Evolutionary conservation across 306 rosid genomes (phyloP).

Genomic region (Calophaca sinica): DNA sequence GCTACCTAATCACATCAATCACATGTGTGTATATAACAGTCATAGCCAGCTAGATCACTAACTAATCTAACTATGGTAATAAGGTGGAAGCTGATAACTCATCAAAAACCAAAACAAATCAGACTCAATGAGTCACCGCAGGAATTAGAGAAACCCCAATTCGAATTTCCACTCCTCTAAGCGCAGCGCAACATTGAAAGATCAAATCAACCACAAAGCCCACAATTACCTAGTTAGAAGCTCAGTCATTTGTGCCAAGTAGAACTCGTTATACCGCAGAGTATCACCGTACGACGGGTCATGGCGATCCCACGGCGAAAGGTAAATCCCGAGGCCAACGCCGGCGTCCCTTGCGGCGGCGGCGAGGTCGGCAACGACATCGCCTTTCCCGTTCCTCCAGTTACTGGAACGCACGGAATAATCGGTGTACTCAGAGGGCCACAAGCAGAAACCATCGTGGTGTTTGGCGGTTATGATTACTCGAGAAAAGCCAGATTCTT

Average conservation of each 20-base stretch:
- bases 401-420: slow-evolving; percentile 71
- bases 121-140: background rate
- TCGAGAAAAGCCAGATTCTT: slow-evolving; percentile 69
- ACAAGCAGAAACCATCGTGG: slow-evolving; percentile 92
- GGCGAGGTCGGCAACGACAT: slow-evolving; percentile 76
- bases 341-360: slow-evolving; percentile 73
- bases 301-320: slow-evolving; percentile 99
- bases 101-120: background rate
- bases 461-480: slow-evolving; percentile 80
- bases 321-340: slow-evolving; percentile 75
- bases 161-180: too few relatives aligned
- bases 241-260: slow-evolving; percentile 88
- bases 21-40: background rate
- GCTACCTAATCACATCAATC: background rate
- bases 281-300: slow-evolving; percentile 65
- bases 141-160: too few relatives aligned
- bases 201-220: background rate
- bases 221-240: slow-evolving; percentile 74
- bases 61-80: background rate
- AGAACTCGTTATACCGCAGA: slow-evolving; percentile 72
- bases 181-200: too few relatives aligned
- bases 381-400: slow-evolving; percentile 79
- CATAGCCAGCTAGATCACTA: background rate
- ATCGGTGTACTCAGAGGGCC: slow-evolving; percentile 85
- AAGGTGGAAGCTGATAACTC: background rate